A percentile compares a stretch with the other conserved stretches of the same genome.
Evolutionary conservation across 805 yeast species (phyloP).

Genomic region (Candida pseudoglaebosa): DNA sequence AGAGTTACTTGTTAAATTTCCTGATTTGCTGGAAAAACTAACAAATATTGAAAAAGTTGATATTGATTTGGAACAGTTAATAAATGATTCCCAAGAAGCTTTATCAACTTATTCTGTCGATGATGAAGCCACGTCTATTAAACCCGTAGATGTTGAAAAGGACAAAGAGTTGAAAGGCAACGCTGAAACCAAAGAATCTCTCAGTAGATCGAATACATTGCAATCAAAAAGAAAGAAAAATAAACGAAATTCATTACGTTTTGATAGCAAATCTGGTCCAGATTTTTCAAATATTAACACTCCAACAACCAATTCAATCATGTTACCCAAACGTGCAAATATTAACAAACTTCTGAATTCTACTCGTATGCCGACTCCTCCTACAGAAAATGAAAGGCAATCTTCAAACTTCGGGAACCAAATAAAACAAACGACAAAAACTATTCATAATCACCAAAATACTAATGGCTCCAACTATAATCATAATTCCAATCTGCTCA

Average conservation of each 20-base stretch:
- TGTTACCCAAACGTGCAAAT: conserved; percentile 3
- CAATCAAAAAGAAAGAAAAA: conserved; percentile 26
- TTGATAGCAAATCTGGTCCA: conserved; percentile 21
- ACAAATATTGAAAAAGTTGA: conserved; percentile 23
- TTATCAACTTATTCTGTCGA: conserved; percentile 29
- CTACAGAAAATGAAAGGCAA: conserved; percentile 11
- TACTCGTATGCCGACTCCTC: conserved; percentile 26
- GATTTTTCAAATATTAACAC: conserved; percentile 15
- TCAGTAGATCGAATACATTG: conserved; percentile 11
- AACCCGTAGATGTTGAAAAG: conserved; percentile 14
- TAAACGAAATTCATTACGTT: conserved; percentile 30
- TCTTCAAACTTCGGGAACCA: background rate
- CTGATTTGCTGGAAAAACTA: conserved; percentile 30
- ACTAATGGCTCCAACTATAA: conserved; percentile 3
- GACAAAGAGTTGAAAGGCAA: conserved; percentile 8
- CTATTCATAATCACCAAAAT: conserved; percentile 1
- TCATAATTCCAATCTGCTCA: conserved; percentile 1
- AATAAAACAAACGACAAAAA: background rate
- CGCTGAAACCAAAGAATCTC: background rate
- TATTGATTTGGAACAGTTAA: conserved; percentile 31
- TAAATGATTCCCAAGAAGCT: conserved; percentile 29
- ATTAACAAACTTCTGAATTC: conserved; percentile 11
- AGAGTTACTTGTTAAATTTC: conserved; percentile 32
- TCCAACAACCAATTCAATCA: conserved; percentile 14
- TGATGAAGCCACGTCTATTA: conserved; percentile 27